Base-by-base conservation (phyloP, 1,139 yeast species). In the Candida sanyaensis region DNA sequence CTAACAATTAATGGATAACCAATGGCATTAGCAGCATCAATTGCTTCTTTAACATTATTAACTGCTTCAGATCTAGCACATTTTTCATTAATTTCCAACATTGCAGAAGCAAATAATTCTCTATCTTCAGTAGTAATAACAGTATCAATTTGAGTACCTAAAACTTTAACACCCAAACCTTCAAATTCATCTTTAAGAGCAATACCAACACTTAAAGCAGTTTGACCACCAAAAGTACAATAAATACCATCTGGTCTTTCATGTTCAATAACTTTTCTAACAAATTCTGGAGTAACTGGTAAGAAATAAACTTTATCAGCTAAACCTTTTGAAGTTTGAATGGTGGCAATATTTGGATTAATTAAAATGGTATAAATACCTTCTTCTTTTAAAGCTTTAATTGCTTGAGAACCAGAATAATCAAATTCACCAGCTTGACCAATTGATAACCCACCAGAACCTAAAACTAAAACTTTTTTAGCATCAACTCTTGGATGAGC, bases 391-490 rank as follows among this genome's bases (percentile, higher is more conserved):
- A 93, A 76, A 8, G 99, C 99, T 70, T 92, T 92, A 66, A 92
- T 92, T 45, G 98, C 98, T 72, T 92, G 98, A 21, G 97, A 91
- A 50, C 98, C 98, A 37, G 97, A 89, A 72, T 93, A 93, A 69
- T 93, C 99, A 60, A 93, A 93, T 71, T 93, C 99, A 61, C 99
- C 99, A 42, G 99, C 99, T 72, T 93, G 99, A 49, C 99, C 99
- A 65, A 93, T 93, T 46, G 97, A 88, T 52, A 93, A 78, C 42
- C 99, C 99, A 63, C 99, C 99, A 4, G 98, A 92, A 23, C 99
- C 99, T 63, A 93, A 88, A 50, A 93, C 91, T 54, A 93, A 80
- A 21, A 93, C 98, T 60, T 90, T 89, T 52, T 85, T 78, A 43
- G 91, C 97, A 56, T 92, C 96, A 42, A 91, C 96, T 51, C 41